Conservation (phyloP, 352 stramenopile species). For the Saprolegnia parasitica region DNA sequence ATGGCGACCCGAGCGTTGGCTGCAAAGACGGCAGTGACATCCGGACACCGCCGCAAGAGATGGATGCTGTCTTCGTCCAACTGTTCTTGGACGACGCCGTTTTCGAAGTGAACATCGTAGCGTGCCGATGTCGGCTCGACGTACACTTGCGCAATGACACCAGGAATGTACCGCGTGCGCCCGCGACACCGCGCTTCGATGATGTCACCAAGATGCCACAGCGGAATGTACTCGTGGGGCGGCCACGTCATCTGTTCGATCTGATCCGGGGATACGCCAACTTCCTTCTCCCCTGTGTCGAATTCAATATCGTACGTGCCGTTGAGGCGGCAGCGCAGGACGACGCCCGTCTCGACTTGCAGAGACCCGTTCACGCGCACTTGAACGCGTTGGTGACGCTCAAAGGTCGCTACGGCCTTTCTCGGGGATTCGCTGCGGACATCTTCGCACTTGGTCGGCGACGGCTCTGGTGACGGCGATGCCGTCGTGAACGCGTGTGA, state of each 20-base stretch:
- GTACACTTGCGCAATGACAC: slow-evolving; percentile 8
- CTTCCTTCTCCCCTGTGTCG: slow-evolving; percentile 24
- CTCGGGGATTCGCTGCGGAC: too few relatives aligned
- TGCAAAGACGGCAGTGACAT: slow-evolving; percentile 1
- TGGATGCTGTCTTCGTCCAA: slow-evolving; percentile 18
- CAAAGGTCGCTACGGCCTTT: not conserved
- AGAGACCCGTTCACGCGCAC: not conserved
- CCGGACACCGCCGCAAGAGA: slow-evolving; percentile 9
- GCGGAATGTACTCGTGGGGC: slow-evolving; percentile 9
- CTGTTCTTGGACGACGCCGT: not conserved
- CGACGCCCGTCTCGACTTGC: slow-evolving; percentile 12
- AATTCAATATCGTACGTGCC: slow-evolving; percentile 53
- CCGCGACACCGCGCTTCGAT: slow-evolving; percentile 8
- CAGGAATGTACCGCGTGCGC: slow-evolving; percentile 8
- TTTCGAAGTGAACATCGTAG: slow-evolving; percentile 25
- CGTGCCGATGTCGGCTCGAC: not conserved
- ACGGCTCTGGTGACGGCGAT: too few relatives aligned
- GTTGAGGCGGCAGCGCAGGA: slow-evolving; percentile 33
- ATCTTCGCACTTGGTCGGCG: too few relatives aligned
- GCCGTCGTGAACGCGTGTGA: too few relatives aligned
- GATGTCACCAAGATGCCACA: slow-evolving; percentile 24
- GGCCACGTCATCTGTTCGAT: slow-evolving; percentile 18
- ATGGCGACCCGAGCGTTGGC: not conserved
- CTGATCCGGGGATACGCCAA: not conserved
- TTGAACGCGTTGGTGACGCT: slow-evolving; percentile 20